These are phyloP conservation scores for Kuraishia capsulata DNA, from an alignment of 805 yeast genomes.

Conservation along the genomic window DNA sequence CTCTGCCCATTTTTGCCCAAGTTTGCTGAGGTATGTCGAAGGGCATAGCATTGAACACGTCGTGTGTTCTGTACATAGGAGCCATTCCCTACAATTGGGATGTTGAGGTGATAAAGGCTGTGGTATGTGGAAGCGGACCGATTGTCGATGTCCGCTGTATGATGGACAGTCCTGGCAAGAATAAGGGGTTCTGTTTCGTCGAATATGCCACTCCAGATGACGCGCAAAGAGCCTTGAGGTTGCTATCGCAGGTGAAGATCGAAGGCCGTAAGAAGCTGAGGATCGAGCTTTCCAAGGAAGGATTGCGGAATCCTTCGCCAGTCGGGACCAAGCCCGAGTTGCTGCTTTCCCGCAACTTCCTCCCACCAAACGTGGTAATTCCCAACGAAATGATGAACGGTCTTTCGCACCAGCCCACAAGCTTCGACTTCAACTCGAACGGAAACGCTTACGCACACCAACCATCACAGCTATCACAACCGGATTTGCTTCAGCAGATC, in stretches of 20 bases:
- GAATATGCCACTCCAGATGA: conserved; percentile 45
- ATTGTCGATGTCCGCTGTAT: conserved; percentile 60
- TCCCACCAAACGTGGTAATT: conserved; percentile 50
- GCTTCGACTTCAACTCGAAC: background rate
- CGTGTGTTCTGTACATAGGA: conserved; percentile 49
- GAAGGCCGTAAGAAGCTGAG: conserved; percentile 39
- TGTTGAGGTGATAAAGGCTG: conserved; percentile 48
- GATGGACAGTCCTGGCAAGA: conserved; percentile 47
- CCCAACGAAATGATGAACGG: conserved; percentile 36
- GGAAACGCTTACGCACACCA: conserved; percentile 5
- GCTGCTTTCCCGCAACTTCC: conserved; percentile 29
- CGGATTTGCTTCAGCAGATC: conserved; percentile 8
- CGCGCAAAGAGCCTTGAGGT: conserved; percentile 38
- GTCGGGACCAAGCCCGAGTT: conserved; percentile 31
- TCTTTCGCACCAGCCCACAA: background rate
- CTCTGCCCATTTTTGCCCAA: too few relatives aligned
- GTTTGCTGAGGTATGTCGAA: too few relatives aligned
- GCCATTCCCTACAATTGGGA: conserved; percentile 68
- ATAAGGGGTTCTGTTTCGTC: conserved; percentile 61
- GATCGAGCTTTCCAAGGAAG: conserved; percentile 56
- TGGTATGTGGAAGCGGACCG: conserved; percentile 66
- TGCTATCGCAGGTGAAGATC: conserved; percentile 35
- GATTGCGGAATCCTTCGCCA: conserved; percentile 30
- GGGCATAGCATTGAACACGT: conserved; percentile 15
- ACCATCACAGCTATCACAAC: background rate